phyloP scores from a whole-genome alignment of 768 basidiomycete species.

The Leccinum imitatum region DNA sequence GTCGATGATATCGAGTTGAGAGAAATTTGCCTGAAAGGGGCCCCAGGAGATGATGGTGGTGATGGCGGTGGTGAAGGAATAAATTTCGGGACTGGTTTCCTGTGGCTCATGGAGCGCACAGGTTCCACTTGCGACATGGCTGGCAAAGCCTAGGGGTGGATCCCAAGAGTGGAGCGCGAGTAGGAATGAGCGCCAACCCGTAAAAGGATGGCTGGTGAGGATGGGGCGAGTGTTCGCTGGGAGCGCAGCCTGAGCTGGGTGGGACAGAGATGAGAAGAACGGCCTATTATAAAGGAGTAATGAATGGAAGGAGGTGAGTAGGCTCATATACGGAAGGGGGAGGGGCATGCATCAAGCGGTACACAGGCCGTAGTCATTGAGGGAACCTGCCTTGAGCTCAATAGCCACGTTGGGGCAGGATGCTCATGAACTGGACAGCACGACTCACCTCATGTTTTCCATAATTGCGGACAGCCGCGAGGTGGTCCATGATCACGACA shows the following conservation, averaged over 20 bases:
- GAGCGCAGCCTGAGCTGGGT: conserved; percentile 22
- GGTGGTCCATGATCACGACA: conserved; percentile 35
- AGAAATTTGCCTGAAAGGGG: conserved; percentile 34
- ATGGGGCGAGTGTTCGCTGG: conserved; percentile 19
- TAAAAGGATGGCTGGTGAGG: conserved; percentile 8
- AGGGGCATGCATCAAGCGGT: conserved; percentile 32
- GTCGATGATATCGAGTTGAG: conserved; percentile 26
- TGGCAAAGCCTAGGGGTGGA: conserved; percentile 4
- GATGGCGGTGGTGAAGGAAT: conserved; percentile 60
- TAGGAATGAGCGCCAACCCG: conserved; percentile 13
- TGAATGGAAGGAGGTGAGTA: conserved; percentile 25
- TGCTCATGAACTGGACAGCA: conserved; percentile 32
- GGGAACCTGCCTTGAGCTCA: conserved; percentile 35
- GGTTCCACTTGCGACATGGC: conserved; percentile 32
- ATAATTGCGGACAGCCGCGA: conserved; percentile 34
- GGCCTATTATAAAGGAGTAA: conserved; percentile 28
- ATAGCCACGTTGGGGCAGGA: conserved; percentile 35
- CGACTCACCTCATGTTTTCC: conserved; percentile 40
- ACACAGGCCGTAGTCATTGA: conserved; percentile 33
- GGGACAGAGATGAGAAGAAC: conserved; percentile 29
- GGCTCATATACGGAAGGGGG: conserved; percentile 33
- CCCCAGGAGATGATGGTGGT: conserved; percentile 34
- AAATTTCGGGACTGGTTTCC: conserved; percentile 69
- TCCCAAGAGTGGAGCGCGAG: conserved; percentile 7
- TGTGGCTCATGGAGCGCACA: conserved; percentile 52